These are phyloP conservation scores for Climacium dendroides DNA, from an alignment of 225 moss, liverwort and hornwort species.

Conservation along the genomic window DNA sequence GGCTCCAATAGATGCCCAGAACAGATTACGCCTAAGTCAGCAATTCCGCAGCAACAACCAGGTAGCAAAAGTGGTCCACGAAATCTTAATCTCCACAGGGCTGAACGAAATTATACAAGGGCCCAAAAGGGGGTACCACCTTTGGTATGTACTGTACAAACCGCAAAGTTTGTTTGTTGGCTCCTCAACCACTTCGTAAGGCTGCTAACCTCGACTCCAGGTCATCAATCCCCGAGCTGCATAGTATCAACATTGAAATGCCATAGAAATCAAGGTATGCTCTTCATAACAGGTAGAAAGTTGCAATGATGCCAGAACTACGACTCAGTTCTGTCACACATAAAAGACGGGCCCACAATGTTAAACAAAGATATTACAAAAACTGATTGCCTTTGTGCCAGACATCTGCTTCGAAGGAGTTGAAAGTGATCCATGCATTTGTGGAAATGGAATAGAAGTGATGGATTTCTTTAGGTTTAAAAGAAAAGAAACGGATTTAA, in stretches of 20 bases:
- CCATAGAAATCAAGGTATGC: background rate
- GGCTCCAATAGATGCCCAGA: background rate
- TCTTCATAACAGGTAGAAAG: background rate
- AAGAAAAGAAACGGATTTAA: background rate
- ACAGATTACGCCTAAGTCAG: background rate
- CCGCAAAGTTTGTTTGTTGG: background rate
- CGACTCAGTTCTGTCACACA: background rate
- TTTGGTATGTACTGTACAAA: constrained; percentile 29
- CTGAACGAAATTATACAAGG: background rate
- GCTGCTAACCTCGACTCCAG: constrained; percentile 86
- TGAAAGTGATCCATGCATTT: background rate
- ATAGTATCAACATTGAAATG: constrained; percentile 16
- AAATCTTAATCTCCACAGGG: background rate
- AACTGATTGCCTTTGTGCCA: background rate
- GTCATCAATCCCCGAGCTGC: constrained; percentile 79
- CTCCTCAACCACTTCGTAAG: constrained; percentile 59
- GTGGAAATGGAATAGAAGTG: background rate
- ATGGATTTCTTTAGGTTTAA: background rate
- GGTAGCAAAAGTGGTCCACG: background rate
- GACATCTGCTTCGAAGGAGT: background rate
- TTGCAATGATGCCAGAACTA: background rate
- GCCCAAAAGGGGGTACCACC: background rate
- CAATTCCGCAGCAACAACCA: background rate
- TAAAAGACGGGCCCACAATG: background rate
- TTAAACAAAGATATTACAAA: background rate